A percentile compares a stretch with the other conserved stretches of the same genome.
Conservation (phyloP, 768 basidiomycete genomes). For the Tulasnella sp. region DNA sequence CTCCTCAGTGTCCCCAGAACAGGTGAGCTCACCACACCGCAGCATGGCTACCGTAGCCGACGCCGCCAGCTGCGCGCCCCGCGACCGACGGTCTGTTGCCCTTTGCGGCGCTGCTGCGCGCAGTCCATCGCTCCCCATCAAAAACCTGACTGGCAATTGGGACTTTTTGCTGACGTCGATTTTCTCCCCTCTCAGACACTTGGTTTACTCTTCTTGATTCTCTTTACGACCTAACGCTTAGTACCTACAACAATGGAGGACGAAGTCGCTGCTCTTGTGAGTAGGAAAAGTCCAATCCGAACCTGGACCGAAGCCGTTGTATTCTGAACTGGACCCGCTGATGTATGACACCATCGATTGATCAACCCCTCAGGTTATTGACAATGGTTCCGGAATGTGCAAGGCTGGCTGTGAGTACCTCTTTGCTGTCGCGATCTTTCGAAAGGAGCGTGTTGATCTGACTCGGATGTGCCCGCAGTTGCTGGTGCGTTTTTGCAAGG, state of each 20-base stretch:
- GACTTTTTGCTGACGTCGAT: background rate
- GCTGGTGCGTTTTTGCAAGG: conserved; percentile 38
- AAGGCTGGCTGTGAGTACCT: conserved; percentile 87
- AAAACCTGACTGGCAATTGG: background rate
- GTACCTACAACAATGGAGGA: conserved; percentile 41
- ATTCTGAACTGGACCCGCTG: background rate
- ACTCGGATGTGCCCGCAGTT: conserved; percentile 32
- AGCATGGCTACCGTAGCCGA: background rate
- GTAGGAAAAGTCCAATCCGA: conserved; percentile 15
- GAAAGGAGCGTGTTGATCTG: conserved; percentile 5
- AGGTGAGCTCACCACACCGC: background rate
- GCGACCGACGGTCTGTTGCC: background rate
- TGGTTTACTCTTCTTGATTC: background rate
- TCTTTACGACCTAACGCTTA: conserved; percentile 6
- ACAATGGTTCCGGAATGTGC: conserved; percentile 99
- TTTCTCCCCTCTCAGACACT: conserved; percentile 1
- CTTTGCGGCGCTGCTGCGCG: background rate
- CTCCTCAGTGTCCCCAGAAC: background rate
- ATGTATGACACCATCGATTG: conserved; percentile 1
- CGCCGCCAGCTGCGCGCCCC: background rate
- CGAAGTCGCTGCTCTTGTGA: conserved; percentile 47
- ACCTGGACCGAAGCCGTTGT: background rate
- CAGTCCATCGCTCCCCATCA: conserved; percentile 7
- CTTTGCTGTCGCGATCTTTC: conserved; percentile 14
- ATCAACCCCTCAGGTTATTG: conserved; percentile 41